phyloP scores from a whole-genome alignment of 2,329 filamentous ascomycete genomes.

The Aquanectria penicillioides region DNA sequence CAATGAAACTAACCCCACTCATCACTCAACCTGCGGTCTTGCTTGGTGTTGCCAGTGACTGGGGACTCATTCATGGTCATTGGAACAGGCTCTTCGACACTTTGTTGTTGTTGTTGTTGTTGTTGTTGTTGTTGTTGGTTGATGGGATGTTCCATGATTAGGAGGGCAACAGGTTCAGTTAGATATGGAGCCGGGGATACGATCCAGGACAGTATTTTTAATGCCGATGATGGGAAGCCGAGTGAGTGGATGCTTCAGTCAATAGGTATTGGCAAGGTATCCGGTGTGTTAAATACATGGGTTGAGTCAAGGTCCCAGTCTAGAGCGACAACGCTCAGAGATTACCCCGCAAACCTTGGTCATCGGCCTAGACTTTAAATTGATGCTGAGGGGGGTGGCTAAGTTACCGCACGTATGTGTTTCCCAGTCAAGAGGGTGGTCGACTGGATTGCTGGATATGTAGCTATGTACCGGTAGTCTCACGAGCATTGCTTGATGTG shows the following conservation, averaged over 20 bases:
- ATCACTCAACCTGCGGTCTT: slow-evolving; percentile 52
- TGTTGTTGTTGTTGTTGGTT: too few species aligned
- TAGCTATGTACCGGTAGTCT: too few species aligned
- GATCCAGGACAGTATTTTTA: too few species aligned
- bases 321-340: slow-evolving; percentile 14
- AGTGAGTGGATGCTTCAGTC: too few species aligned
- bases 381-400: background rate
- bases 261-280: too few species aligned
- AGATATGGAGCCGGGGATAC: too few species aligned
- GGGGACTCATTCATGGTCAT: slow-evolving; percentile 45
- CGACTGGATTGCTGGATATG: slow-evolving; percentile 1
- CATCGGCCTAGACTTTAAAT: slow-evolving; percentile 8
- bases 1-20: slow-evolving; percentile 57
- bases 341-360: slow-evolving; percentile 43
- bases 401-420: background rate
- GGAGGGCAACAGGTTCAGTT: too few species aligned
- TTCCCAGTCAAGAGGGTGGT: slow-evolving; percentile 3
- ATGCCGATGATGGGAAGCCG: too few species aligned
- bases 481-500: background rate
- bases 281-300: background rate
- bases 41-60: slow-evolving; percentile 36
- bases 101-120: too few species aligned
- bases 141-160: slow-evolving; percentile 38
- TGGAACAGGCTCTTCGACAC: slow-evolving; percentile 33
- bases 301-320: background rate